A percentile compares a stretch with the other conserved stretches of the same genome.
These are phyloP conservation scores for Umbelopsis vinacea DNA, from an alignment of 192 early-diverging fungal species.

Conservation along the genomic window DNA sequence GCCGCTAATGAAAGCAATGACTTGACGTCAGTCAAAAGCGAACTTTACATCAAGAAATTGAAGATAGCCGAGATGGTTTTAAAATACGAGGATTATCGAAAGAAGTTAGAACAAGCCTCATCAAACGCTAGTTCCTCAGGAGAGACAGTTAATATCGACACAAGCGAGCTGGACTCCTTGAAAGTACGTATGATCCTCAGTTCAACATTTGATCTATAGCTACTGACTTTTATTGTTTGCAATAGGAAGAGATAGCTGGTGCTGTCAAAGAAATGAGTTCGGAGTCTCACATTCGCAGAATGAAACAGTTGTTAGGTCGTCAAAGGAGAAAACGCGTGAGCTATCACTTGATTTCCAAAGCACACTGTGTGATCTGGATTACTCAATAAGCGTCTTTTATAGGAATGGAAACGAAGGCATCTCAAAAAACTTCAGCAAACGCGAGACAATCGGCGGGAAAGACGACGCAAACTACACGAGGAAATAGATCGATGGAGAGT, in stretches of 20 bases:
- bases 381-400: neutral
- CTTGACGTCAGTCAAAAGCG: neutral
- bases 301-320: neutral
- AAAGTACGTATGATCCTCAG: too few species aligned
- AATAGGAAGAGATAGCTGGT: neutral
- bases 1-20: neutral
- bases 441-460: neutral
- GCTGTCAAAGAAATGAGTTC: neutral
- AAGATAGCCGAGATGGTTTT: neutral
- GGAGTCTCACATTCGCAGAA: neutral
- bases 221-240: too few species aligned
- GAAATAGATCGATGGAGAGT: neutral
- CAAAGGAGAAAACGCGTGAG: conserved; percentile 7
- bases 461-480: neutral
- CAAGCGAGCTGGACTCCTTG: too few species aligned
- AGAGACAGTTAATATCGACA: neutral
- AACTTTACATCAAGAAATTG: neutral
- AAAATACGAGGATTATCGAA: neutral
- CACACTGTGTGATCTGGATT: neutral
- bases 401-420: conserved; percentile 14
- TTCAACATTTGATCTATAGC: too few species aligned
- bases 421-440: conserved; percentile 1
- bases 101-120: neutral
- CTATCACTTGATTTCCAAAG: neutral
- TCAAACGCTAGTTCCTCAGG: neutral